A percentile compares a stretch with the other conserved stretches of the same genome.
Evolutionary conservation across 106 monocot genomes (phyloP).

Genomic region (Allium sativum): DNA sequence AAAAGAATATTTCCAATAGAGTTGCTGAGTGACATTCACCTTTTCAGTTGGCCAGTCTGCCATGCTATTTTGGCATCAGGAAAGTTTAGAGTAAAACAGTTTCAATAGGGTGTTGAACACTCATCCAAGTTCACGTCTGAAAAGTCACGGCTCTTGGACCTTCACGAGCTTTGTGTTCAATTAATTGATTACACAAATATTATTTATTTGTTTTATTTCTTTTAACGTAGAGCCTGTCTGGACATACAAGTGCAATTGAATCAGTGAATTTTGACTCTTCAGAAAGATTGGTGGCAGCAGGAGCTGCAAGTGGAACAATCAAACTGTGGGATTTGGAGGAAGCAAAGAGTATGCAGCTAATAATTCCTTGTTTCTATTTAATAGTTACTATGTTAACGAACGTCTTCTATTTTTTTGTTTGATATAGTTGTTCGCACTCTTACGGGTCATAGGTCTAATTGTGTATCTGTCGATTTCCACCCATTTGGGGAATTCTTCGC

Average conservation of each 20-base stretch:
- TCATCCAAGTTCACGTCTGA: background rate
- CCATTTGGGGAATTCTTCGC: conserved; percentile 98
- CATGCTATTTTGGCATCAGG: background rate
- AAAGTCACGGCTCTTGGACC: too few relatives aligned
- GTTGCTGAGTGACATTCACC: background rate
- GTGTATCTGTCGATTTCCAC: conserved; percentile 88
- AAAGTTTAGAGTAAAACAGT: background rate
- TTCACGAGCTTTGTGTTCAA: too few relatives aligned
- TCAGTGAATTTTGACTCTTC: conserved; percentile 89
- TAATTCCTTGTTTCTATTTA: background rate
- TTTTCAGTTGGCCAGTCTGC: background rate
- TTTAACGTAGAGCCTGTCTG: conserved; percentile 58
- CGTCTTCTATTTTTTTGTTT: conserved; percentile 9
- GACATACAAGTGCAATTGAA: conserved; percentile 91
- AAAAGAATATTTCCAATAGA: too few relatives aligned
- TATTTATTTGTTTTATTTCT: too few relatives aligned
- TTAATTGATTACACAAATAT: too few relatives aligned
- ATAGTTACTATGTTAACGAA: background rate
- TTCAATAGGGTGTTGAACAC: background rate
- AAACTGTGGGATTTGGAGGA: conserved; percentile 98
- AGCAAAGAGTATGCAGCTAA: conserved; percentile 59
- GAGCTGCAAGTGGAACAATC: conserved; percentile 90
- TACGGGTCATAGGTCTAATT: conserved; percentile 95
- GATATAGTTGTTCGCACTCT: conserved; percentile 73
- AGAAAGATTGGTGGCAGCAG: conserved; percentile 85